Percentiles rank a stretch among this genome's conserved stretches.
Conservation (phyloP, 2,329 filamentous ascomycete species). For the Aspergillus tamarii region DNA sequence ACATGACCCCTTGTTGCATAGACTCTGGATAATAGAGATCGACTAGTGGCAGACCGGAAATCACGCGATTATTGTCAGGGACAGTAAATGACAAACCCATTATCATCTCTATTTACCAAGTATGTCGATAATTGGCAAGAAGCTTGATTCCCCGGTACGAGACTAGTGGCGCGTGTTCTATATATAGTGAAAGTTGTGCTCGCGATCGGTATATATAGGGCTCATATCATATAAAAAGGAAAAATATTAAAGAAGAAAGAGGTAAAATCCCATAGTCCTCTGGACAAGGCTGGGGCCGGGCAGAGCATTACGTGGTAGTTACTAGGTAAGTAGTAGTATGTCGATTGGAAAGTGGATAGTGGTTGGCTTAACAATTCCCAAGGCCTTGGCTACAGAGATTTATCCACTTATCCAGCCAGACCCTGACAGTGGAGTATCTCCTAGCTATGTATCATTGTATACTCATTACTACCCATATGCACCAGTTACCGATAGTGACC, state of each 20-base stretch:
- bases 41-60: neutral
- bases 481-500: neutral
- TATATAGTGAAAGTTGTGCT: neutral
- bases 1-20: conserved; percentile 1
- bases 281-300: neutral
- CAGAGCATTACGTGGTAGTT: neutral
- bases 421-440: neutral
- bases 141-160: neutral
- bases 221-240: neutral
- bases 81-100: neutral
- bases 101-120: neutral
- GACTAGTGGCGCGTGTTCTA: neutral
- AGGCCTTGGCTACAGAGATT: neutral
- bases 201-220: neutral
- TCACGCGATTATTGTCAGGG: neutral
- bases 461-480: neutral
- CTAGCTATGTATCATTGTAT: neutral
- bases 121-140: neutral
- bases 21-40: neutral
- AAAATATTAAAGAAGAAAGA: neutral
- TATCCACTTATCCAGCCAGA: neutral
- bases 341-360: neutral
- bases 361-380: neutral
- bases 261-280: neutral
- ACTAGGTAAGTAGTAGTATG: neutral